Evolutionary conservation across 768 basidiomycete genomes (phyloP).

Genomic region (Inosperma sp.): DNA sequence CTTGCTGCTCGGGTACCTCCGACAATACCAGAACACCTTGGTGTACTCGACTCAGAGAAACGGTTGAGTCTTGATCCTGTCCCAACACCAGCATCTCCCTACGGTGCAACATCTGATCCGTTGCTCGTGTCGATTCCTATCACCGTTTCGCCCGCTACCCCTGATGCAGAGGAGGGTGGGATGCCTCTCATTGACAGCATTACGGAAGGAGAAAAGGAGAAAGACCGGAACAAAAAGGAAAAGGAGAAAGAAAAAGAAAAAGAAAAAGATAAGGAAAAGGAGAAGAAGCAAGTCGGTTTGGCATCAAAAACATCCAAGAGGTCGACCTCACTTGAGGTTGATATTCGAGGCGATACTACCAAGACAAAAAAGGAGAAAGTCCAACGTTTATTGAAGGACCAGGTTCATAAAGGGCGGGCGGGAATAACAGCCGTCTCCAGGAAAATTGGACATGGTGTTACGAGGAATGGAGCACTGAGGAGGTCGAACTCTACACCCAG

Average conservation of each 20-base stretch:
- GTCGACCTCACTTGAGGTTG: constrained; percentile 38
- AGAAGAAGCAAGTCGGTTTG: constrained; percentile 10
- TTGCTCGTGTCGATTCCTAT: constrained; percentile 40
- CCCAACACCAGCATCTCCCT: background rate
- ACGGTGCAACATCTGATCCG: background rate
- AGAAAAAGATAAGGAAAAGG: no score
- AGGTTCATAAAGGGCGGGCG: constrained; percentile 68
- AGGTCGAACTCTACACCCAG: constrained; percentile 68
- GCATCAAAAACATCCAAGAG: constrained; percentile 29
- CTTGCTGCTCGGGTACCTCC: no score
- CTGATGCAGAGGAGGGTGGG: constrained; percentile 27
- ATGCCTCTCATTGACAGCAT: constrained; percentile 5
- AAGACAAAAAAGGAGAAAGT: constrained; percentile 72
- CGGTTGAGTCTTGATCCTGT: background rate
- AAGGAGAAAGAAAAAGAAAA: constrained; percentile 19
- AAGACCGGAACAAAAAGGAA: constrained; percentile 14
- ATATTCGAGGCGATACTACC: constrained; percentile 36
- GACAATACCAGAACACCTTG: no score
- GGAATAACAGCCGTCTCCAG: constrained; percentile 72
- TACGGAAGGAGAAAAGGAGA: constrained; percentile 15
- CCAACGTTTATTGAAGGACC: constrained; percentile 65
- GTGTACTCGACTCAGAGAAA: constrained; percentile 6
- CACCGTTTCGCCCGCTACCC: constrained; percentile 60
- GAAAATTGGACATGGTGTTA: constrained; percentile 70
- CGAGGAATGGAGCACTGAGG: constrained; percentile 49